Percentiles rank a stretch among this genome's conserved stretches.
Evolutionary conservation across 1,284 basidiomycete genomes (phyloP).

Genomic region (Boletellus deceptivus): DNA sequence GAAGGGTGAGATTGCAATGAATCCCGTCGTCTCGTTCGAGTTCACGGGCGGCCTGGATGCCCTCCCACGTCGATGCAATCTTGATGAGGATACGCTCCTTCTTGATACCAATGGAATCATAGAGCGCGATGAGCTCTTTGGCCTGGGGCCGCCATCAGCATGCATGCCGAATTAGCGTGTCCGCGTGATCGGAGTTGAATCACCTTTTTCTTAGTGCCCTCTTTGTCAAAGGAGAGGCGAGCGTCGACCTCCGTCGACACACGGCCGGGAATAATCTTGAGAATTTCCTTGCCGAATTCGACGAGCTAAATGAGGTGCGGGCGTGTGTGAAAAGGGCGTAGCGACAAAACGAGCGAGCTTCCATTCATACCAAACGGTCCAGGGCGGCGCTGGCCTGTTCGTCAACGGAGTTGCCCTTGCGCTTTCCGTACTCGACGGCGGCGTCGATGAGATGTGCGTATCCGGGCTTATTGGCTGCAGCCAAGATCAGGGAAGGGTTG

Average conservation of each 20-base stretch:
- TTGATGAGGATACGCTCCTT: constrained; percentile 98
- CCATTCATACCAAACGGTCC: constrained; percentile 77
- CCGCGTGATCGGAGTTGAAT: constrained; percentile 9
- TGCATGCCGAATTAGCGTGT: constrained; percentile 14
- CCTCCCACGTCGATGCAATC: constrained; percentile 99
- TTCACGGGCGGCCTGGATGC: constrained; percentile 97
- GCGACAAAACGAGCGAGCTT: constrained; percentile 10
- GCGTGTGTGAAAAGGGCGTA: constrained; percentile 10
- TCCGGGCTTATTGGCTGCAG: constrained; percentile 86
- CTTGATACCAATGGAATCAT: constrained; percentile 86
- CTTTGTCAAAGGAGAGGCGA: constrained; percentile 94
- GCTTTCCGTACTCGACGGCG: constrained; percentile 82
- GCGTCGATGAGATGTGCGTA: constrained; percentile 85
- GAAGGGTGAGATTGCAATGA: constrained; percentile 98
- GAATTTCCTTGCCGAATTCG: constrained; percentile 95
- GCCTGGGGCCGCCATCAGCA: constrained; percentile 51
- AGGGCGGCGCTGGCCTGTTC: constrained; percentile 73
- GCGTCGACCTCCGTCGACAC: constrained; percentile 99
- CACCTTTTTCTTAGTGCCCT: constrained; percentile 86
- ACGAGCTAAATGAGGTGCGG: constrained; percentile 62
- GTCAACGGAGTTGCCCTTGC: constrained; percentile 74
- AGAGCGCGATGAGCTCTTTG: constrained; percentile 90
- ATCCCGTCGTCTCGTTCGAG: constrained; percentile 92
- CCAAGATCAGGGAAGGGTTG: constrained; percentile 91
- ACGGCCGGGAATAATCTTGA: constrained; percentile 94